phyloP scores from a whole-genome alignment of 495 filamentous ascomycete genomes.

The Xylaria intraflava region DNA sequence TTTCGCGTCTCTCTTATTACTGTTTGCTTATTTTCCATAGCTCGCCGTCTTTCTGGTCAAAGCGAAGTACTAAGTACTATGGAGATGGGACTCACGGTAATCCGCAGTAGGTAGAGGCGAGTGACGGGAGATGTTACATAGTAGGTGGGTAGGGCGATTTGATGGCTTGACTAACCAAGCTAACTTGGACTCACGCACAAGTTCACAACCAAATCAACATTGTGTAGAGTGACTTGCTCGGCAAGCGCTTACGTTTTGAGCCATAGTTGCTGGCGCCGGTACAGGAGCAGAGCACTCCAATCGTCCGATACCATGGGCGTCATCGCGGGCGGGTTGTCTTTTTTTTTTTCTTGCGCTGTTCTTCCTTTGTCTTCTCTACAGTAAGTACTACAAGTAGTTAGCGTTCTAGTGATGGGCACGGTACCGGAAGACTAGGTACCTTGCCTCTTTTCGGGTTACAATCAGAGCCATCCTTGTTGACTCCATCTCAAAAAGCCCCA shows the following conservation, averaged over 20 bases:
- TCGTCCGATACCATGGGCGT: no score
- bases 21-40: background rate
- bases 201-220: no score
- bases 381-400: no score
- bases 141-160: conserved; percentile 9
- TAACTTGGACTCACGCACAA: background rate
- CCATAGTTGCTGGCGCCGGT: no score
- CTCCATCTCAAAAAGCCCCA: background rate
- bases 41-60: background rate
- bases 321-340: no score
- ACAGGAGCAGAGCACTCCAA: no score
- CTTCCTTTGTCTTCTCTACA: no score
- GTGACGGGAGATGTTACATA: background rate
- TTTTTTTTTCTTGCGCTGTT: no score
- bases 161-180: background rate
- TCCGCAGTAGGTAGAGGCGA: background rate
- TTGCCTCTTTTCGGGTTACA: background rate
- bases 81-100: background rate
- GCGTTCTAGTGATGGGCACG: no score
- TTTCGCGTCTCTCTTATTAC: background rate
- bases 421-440: no score
- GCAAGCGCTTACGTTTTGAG: no score
- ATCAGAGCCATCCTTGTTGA: conserved; percentile 2
- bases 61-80: background rate
- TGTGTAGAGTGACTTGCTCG: no score